Base-by-base conservation (phyloP, 352 stramenopile genomes). In the Blastocystis sp. region DNA sequence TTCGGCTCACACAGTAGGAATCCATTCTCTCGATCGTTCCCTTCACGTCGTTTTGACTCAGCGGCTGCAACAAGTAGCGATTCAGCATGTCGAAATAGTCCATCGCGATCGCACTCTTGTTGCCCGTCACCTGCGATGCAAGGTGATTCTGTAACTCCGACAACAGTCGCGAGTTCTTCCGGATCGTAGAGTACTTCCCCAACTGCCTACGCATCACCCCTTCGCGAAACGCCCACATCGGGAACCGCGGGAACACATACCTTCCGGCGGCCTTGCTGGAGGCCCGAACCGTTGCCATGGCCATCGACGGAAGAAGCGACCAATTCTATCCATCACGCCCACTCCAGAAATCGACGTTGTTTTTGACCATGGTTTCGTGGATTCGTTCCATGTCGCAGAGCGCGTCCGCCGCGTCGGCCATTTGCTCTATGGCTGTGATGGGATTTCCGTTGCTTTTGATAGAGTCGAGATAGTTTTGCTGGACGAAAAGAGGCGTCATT, bases 401-500 rank as follows among this genome's bases (percentile, higher is more conserved):
- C 14, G 91, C 91, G 21, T 92, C 89, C 1, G 96, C 95, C 1
- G 96, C 95, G 21, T 94, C 88, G 86, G 95, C 89, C 56, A 67
- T 45, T 21, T 66, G 52, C 28, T 45, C 38, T 14, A 98, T 89
- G 76, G 94, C 94, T 60, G 95, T 90, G 28, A 94, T 91, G 0
- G 91, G 92, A 3, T 52, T 91, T 91, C 21, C 88, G 92, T 52
- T 93, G 91, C 93, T 93, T 76, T 95, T 92, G 78, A 92, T 94
- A 74, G 93, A 90, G 48, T 95, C 93, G 89, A 94, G 94, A 81
- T 95, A 93, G 89, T 94, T 86, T 91, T 93, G 52, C 78, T 89
- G 92, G 88, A 99, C 90, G 90, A 98, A 94, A 41, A 99, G 91
- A 21, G 96, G 96, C 90, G 98, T 96, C 53, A 99, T 91, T 90